Conservation (phyloP, 768 basidiomycete species). For the Amanita pseudoporphyria region DNA sequence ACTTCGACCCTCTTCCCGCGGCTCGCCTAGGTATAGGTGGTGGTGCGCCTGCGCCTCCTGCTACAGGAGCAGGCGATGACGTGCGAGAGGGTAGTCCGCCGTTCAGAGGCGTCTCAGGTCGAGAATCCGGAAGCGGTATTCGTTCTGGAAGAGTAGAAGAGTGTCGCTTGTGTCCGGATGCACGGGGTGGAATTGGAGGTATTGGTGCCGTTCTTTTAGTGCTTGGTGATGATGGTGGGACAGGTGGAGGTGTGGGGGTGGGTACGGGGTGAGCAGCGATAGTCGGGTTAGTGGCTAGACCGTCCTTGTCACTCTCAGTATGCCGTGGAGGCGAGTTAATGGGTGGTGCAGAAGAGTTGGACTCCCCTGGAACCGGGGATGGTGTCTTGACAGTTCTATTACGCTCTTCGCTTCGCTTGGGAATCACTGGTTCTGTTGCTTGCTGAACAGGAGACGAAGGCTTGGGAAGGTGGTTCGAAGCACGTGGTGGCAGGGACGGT, state of each 20-base stretch:
- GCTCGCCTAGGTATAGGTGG: conserved; percentile 7
- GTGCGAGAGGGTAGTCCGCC: conserved; percentile 6
- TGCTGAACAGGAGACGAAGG: too few species aligned
- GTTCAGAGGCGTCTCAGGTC: conserved; percentile 1
- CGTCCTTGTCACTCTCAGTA: not conserved
- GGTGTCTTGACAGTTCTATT: conserved; percentile 11
- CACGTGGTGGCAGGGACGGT: conserved; percentile 5
- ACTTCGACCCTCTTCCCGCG: conserved; percentile 1
- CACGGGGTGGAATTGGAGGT: conserved; percentile 3
- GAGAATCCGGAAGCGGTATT: conserved; percentile 6
- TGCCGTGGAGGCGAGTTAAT: not conserved
- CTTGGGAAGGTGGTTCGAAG: not conserved
- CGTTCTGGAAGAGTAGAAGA: conserved; percentile 4
- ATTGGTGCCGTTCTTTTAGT: not conserved
- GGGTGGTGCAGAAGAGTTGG: not conserved
- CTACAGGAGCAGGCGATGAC: conserved; percentile 3
- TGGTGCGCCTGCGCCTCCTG: not conserved
- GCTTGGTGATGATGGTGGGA: not conserved
- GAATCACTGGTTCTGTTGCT: conserved; percentile 34
- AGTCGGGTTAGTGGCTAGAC: not conserved
- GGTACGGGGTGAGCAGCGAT: not conserved
- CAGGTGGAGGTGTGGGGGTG: not conserved
- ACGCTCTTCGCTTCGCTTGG: conserved; percentile 36
- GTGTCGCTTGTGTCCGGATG: not conserved
- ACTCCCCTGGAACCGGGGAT: conserved; percentile 1